Base-by-base conservation (phyloP, 2,329 filamentous ascomycete genomes). In the Aspergillus bombycis region DNA sequence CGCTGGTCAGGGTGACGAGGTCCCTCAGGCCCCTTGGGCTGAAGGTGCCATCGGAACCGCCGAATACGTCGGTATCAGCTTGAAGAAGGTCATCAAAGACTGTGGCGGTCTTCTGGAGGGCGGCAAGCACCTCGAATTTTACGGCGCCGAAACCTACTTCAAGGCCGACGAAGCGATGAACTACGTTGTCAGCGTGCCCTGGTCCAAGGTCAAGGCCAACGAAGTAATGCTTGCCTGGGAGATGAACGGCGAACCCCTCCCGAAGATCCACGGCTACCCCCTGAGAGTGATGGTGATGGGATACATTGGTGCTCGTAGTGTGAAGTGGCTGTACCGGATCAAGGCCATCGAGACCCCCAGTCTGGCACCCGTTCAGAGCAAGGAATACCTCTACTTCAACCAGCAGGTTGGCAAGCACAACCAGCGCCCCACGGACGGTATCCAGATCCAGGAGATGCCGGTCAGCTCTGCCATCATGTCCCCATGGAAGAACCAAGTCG, bases 81-180 rank as follows among this genome's bases (percentile, higher is more conserved):
- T 91, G 16, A 91, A 91, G 71, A 90, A 89, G 68, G 81, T 92
- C 1, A 88, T 92, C 74, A 91, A 91, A 67, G 78, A 86, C 63
- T 92, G 89, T 63, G 90, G 89, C 2, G 89, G 89, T 0, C 76
- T 91, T 2, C 72, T 78, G 28, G 77, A 81, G 0, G 78, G 80
- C 1, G 87, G 81, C 0, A 84, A 86, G 62, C 88, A 92, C 66
- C 74, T 92, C 14, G 89, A 92, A 67, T 84, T 92, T 56, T 88
- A 86, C 62, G 90, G 90, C 0, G 89, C 87, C 1, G 90, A 92
- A 62, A 90, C 88, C 0, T 92, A 92, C 70, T 89, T 92, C 80
- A 92, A 92, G 74, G 85, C 88, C 57, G 82, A 84, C 19, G 78
- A 89, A 52, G 82, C 84, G 0, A 86, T 85, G 78, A 92, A 92